phyloP scores from a whole-genome alignment of 2,329 filamentous ascomycete genomes.

The Tolypocladium sp. region DNA sequence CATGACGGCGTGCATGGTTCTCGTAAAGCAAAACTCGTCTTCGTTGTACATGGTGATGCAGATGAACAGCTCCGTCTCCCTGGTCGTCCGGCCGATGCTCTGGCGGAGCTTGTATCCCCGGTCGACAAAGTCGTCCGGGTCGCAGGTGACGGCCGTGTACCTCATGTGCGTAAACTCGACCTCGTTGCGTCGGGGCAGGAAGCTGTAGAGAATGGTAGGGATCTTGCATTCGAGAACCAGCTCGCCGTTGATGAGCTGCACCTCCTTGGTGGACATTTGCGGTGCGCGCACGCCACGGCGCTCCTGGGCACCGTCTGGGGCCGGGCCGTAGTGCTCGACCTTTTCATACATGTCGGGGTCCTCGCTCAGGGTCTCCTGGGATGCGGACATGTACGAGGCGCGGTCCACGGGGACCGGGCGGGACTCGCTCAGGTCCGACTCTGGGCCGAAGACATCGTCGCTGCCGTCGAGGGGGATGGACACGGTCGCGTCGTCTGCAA shows the following conservation, averaged over 20 bases:
- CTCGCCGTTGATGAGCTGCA: conserved; percentile 93
- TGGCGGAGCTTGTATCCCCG: conserved; percentile 89
- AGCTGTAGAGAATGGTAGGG: conserved; percentile 94
- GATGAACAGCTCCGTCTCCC: conserved; percentile 93
- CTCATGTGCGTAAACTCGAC: conserved; percentile 98
- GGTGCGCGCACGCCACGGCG: conserved; percentile 78
- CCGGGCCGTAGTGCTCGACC: conserved; percentile 76
- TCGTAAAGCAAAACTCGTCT: conserved; percentile 90
- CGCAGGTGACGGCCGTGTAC: conserved; percentile 96
- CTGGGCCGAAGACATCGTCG: conserved; percentile 67
- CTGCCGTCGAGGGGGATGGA: conserved; percentile 59
- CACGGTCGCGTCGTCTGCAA: conserved; percentile 60
- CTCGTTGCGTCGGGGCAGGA: conserved; percentile 85
- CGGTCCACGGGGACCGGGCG: conserved; percentile 40
- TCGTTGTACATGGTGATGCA: conserved; percentile 99
- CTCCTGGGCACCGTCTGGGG: conserved; percentile 77
- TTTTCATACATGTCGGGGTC: conserved; percentile 38
- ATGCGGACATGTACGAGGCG: conserved; percentile 47
- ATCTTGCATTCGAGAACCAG: conserved; percentile 98
- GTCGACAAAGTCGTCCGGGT: conserved; percentile 85
- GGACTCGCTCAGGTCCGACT: conserved; percentile 43
- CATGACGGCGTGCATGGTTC: conserved; percentile 98
- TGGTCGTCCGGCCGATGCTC: conserved; percentile 70
- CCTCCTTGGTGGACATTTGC: conserved; percentile 87
- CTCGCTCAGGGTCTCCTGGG: conserved; percentile 47